A percentile compares a stretch with the other conserved stretches of the same genome.
phyloP scores from a whole-genome alignment of 768 basidiomycete species.

The Lanmaoa pseudosensibilis region DNA sequence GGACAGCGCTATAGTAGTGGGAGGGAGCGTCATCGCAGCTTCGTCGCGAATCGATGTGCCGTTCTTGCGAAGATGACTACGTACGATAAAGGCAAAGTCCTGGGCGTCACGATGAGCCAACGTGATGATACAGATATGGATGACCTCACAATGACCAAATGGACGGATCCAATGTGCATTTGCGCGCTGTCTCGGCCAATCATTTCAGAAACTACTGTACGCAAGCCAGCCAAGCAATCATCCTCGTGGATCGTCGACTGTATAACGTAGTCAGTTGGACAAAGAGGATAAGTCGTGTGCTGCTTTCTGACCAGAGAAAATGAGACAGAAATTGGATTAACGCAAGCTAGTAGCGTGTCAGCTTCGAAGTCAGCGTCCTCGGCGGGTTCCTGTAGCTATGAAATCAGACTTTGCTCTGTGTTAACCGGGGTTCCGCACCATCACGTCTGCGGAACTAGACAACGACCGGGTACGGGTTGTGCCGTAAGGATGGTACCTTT shows the following conservation, averaged over 20 bases:
- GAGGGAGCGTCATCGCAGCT: not conserved
- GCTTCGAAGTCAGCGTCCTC: slow-evolving; percentile 10
- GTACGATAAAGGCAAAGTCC: slow-evolving; percentile 26
- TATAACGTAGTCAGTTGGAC: slow-evolving; percentile 5
- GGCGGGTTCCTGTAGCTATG: slow-evolving; percentile 12
- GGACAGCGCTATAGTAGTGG: not conserved
- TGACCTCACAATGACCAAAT: slow-evolving; percentile 22
- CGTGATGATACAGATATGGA: not conserved
- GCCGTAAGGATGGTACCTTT: slow-evolving; percentile 26
- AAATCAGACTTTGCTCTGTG: slow-evolving; percentile 5
- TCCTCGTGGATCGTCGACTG: slow-evolving; percentile 18
- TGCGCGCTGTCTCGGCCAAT: slow-evolving; percentile 13
- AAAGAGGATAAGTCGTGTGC: not conserved
- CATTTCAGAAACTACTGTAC: slow-evolving; percentile 22
- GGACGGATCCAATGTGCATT: slow-evolving; percentile 16
- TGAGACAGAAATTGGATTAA: slow-evolving; percentile 1
- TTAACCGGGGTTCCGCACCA: slow-evolving; percentile 6
- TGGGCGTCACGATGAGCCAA: slow-evolving; percentile 10
- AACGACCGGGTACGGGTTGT: not conserved
- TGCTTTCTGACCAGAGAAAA: slow-evolving; percentile 17
- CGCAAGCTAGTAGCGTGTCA: not conserved
- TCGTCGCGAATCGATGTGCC: not conserved
- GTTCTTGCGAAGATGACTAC: slow-evolving; percentile 8
- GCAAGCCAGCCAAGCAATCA: slow-evolving; percentile 20
- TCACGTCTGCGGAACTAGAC: not conserved